Base-by-base conservation (phyloP, 2,329 filamentous ascomycete species). In the Aspergillus neoniger region DNA sequence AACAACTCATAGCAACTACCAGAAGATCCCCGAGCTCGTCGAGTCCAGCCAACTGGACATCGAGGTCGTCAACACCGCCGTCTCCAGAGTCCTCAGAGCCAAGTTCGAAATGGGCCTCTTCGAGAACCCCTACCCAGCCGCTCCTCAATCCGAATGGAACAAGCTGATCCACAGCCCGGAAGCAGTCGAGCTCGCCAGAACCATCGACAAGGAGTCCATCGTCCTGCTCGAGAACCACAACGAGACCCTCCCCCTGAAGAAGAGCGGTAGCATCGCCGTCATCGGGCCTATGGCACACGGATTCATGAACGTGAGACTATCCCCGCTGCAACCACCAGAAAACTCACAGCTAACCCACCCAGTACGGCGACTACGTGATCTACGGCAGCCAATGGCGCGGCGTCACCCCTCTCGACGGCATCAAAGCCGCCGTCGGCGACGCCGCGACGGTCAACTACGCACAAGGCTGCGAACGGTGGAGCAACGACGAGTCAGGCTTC, bases 281-380 rank as follows among this genome's bases (percentile, higher is more conserved):
- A 90, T 92, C 67, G 90, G 90, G 0, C 89, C 89, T 2, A 91
- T 92, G 86, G 89, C 87, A 1, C 84, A 89, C 65, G 87, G 85
- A 0, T 89, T 82, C 65, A 86, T 90, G 81, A 91, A 91, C 68
- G 85, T 87, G 67, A 76, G 83, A 77, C 25, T 28, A 28, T 28
- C 25, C 25, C 25, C 25, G 6, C 6, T 25, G 6, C 25, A 25
- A 25, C 25, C 2, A 8, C 1, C 7, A 25, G 6, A 25, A 8
- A 25, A 2, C 6, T 7, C 25, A 25, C 25, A 25, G 25, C 25
- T 28, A 28, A 28, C 25, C 7, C 25, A 8, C 25, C 25, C 25
- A 86, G 82, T 89, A 91, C 61, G 89, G 89, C 54, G 89, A 91
- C 74, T 91, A 91, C 67, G 88, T 91, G 15, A 87, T 90, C 19